A percentile compares a stretch with the other conserved stretches of the same genome.
These are phyloP conservation scores for Xylaria grammica DNA, from an alignment of 495 filamentous ascomycete genomes.

Conservation along the genomic window DNA sequence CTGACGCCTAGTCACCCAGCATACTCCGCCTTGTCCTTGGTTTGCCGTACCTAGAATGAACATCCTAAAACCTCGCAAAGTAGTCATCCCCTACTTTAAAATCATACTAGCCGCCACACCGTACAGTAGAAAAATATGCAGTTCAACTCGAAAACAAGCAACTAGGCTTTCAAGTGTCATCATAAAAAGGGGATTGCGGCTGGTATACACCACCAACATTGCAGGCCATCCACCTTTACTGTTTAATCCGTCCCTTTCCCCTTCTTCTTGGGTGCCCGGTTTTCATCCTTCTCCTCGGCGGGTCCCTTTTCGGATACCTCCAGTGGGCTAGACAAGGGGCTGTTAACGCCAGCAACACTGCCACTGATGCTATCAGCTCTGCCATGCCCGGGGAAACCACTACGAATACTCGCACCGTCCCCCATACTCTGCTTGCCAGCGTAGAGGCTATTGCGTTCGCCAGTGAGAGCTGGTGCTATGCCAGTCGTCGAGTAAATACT, in stretches of 20 bases:
- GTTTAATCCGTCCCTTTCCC: slow-evolving; percentile 19
- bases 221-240: not conserved
- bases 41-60: slow-evolving; percentile 8
- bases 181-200: not conserved
- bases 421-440: slow-evolving; percentile 68
- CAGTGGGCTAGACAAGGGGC: slow-evolving; percentile 65
- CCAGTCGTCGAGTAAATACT: slow-evolving; percentile 87
- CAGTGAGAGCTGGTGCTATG: slow-evolving; percentile 63
- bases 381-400: slow-evolving; percentile 75
- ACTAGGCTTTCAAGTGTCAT: not conserved
- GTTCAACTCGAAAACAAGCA: not conserved
- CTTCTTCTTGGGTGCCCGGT: slow-evolving; percentile 21
- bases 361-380: slow-evolving; percentile 82
- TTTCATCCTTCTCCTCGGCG: slow-evolving; percentile 37
- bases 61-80: not conserved
- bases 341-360: slow-evolving; percentile 69
- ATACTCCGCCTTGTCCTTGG: not conserved
- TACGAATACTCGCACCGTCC: slow-evolving; percentile 81
- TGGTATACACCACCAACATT: not conserved
- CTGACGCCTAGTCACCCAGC: slow-evolving; percentile 15
- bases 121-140: not conserved
- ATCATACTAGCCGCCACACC: not conserved
- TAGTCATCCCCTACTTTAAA: not conserved
- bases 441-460: slow-evolving; percentile 84
- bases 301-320: slow-evolving; percentile 44